Conservation (phyloP, 257 asterid genomes). For the Coffea eugenioides region DNA sequence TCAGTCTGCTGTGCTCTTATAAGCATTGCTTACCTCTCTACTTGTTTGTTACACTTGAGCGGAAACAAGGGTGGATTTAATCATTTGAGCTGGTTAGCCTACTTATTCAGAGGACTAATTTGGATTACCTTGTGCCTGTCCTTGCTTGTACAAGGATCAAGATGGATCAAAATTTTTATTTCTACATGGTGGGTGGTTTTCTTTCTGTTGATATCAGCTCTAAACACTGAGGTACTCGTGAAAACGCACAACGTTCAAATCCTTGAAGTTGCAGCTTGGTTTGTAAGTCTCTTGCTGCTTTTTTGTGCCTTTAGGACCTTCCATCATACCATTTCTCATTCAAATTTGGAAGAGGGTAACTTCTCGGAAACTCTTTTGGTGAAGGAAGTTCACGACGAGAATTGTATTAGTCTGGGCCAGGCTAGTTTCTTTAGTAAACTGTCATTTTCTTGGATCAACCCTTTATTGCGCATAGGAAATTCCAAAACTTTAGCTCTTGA, state of each 20-base stretch:
- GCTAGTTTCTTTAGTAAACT: slow-evolving; percentile 43
- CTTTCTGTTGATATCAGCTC: slow-evolving; percentile 41
- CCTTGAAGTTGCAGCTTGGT: slow-evolving; percentile 50
- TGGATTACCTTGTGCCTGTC: slow-evolving; percentile 55
- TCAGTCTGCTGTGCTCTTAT: slow-evolving; percentile 40
- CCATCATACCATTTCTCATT: slow-evolving; percentile 20
- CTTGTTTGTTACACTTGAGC: slow-evolving; percentile 25
- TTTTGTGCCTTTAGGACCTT: slow-evolving; percentile 38
- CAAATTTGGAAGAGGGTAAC: neutral
- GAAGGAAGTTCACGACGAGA: slow-evolving; percentile 22
- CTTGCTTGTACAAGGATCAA: slow-evolving; percentile 42
- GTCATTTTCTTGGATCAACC: slow-evolving; percentile 62
- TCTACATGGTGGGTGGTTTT: slow-evolving; percentile 57
- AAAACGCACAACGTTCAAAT: slow-evolving; percentile 22
- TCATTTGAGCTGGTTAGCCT: slow-evolving; percentile 33
- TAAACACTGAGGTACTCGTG: slow-evolving; percentile 33
- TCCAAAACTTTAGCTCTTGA: slow-evolving; percentile 45
- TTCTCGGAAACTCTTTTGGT: slow-evolving; percentile 46
- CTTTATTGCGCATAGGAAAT: slow-evolving; percentile 51
- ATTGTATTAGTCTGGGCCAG: slow-evolving; percentile 8
- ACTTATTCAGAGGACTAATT: slow-evolving; percentile 40
- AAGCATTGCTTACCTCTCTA: slow-evolving; percentile 37
- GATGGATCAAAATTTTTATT: slow-evolving; percentile 36
- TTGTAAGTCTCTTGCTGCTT: slow-evolving; percentile 47
- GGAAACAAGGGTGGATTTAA: slow-evolving; percentile 12